Evolutionary conservation across 2,329 filamentous ascomycete genomes (phyloP), one percentile per base, ranked within the genome.

Genomic region (Leptodontidium sp.): DNA sequence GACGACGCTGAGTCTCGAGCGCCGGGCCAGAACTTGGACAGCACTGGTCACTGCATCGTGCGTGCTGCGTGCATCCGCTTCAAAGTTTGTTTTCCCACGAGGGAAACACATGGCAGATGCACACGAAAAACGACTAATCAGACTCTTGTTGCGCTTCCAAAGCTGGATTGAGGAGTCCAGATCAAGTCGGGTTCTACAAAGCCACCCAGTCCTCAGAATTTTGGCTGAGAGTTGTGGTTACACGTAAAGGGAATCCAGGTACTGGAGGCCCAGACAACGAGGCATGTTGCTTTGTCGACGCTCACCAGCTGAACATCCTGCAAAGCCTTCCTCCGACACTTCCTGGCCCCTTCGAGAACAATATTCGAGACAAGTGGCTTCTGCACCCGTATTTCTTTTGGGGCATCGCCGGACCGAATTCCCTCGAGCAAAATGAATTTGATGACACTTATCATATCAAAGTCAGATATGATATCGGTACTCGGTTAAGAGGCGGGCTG

Each of bases 31-130:
- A 64, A 58, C 12, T 49, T 14, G 29, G 12, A 50, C n/a, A 50
- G n/a, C 7, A 52, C 62, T 43, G 59, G 65, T 55, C n/a, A 40
- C 29, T 62, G 50, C 64, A 69, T 65, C 40, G 14, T 45, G 29
- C 35, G 21, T 50, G 29, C 58, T 45, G 29, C 35, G 21, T 50
- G 29, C 58, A 66, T 59, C 67, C 64, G 62, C 65, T 64, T 68
- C 61, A 14, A 57, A 66, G n/a, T 40, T 38, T 38, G 49, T 26
- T 15, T 62, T 40, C 9, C 38, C 66, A 53, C 63, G 66, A 64
- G 62, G 58, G 24, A 64, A 65, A 38, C 68, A 70, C 68, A 66
- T 71, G 70, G 70, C 68, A 64, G 61, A 52, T 38, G 24, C 53
- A 45, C 26, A 50, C 43, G n/a, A n/a, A 52, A 63, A 43, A 58